These are phyloP conservation scores for Polychytrium aggregatum DNA, from an alignment of 192 early-diverging fungal genomes.

Conservation along the genomic window DNA sequence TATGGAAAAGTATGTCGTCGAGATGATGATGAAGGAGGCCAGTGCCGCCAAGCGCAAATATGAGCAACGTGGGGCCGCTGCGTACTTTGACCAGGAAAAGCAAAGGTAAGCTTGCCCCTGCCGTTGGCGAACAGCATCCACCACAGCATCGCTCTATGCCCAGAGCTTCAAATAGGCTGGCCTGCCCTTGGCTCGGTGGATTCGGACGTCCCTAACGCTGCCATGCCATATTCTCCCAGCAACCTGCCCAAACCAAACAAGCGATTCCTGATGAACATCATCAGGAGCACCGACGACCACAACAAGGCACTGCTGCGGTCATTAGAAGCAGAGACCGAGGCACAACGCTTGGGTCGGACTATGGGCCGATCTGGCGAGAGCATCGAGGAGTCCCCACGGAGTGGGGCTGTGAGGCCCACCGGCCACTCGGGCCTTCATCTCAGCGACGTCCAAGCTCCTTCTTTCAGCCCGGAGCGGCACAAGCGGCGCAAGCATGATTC, in stretches of 20 bases:
- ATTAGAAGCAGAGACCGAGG: no score
- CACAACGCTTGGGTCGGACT: no score
- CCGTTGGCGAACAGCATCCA: background rate
- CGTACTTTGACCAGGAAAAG: slow-evolving; percentile 13
- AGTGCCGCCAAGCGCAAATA: slow-evolving; percentile 10
- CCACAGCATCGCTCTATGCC: background rate
- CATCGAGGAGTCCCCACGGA: no score
- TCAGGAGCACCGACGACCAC: slow-evolving; percentile 26
- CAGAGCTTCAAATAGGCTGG: background rate
- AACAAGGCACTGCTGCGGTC: slow-evolving; percentile 29
- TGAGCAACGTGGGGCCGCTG: slow-evolving; percentile 11
- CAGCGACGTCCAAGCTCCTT: no score
- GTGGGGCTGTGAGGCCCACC: no score
- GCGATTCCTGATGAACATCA: slow-evolving; percentile 25
- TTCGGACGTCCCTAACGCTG: no score
- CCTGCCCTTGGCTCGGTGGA: background rate
- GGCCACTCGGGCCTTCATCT: no score
- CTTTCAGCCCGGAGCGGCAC: no score
- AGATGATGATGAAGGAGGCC: slow-evolving; percentile 15
- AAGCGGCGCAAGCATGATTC: no score
- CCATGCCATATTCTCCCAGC: background rate
- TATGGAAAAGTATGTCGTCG: slow-evolving; percentile 22
- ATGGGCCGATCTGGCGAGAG: no score
- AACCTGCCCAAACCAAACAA: slow-evolving; percentile 33
- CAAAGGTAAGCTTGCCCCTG: background rate